Conservation (phyloP, 2,329 filamentous ascomycete genomes). For the Tolypocladium amazonense region DNA sequence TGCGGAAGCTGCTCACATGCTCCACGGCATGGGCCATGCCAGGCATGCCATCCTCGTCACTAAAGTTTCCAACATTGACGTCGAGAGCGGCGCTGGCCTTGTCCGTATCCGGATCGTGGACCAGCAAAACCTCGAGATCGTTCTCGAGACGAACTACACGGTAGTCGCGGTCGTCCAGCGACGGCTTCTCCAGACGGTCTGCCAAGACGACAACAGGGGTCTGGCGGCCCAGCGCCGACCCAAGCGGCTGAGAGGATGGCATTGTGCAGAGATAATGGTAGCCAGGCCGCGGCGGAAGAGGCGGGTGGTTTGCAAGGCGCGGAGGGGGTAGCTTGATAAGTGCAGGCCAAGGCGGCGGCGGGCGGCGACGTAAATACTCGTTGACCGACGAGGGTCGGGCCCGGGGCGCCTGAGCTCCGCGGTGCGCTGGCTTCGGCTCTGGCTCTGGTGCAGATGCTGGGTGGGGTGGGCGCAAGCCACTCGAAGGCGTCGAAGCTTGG, state of each 20-base stretch:
- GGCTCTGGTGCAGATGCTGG: not conserved
- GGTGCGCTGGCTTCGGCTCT: not conserved
- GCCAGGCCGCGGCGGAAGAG: not conserved
- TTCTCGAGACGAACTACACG: slow-evolving; percentile 79
- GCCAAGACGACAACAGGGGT: slow-evolving; percentile 37
- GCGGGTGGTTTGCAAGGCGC: not conserved
- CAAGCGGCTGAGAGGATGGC: slow-evolving; percentile 22
- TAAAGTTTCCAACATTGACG: slow-evolving; percentile 93
- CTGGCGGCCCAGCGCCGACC: slow-evolving; percentile 16
- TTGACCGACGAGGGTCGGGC: not conserved
- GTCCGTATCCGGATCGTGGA: slow-evolving; percentile 90
- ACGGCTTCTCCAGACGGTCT: slow-evolving; percentile 69
- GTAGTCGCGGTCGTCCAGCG: slow-evolving; percentile 78
- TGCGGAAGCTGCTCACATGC: slow-evolving; percentile 45
- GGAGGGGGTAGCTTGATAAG: not conserved
- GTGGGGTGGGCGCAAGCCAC: not conserved
- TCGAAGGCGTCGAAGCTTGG: not conserved
- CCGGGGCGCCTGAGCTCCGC: not conserved
- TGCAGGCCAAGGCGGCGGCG: not conserved
- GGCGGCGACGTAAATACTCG: not conserved
- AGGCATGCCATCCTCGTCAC: slow-evolving; percentile 80
- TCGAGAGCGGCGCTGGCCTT: slow-evolving; percentile 94
- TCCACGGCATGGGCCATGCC: slow-evolving; percentile 95
- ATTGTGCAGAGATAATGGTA: slow-evolving; percentile 10
- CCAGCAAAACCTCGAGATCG: slow-evolving; percentile 79